phyloP scores from a whole-genome alignment of 345 rosid genomes.

The Acer negundo region DNA sequence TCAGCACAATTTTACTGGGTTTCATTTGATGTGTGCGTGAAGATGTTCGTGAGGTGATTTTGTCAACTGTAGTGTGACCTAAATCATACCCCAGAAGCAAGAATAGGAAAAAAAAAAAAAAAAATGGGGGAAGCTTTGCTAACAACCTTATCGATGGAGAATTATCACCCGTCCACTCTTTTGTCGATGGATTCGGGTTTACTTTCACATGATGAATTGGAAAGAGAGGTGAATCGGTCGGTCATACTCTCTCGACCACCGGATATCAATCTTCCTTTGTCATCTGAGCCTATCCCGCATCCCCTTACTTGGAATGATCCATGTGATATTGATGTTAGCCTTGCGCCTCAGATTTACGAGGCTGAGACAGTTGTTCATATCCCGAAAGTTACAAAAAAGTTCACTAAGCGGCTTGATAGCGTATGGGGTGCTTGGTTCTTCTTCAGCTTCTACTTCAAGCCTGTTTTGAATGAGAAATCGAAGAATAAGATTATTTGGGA shows the following conservation, averaged over 20 bases:
- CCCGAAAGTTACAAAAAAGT: constrained; percentile 62
- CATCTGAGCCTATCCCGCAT: constrained; percentile 63
- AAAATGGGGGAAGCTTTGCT: constrained; percentile 64
- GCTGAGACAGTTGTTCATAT: constrained; percentile 54
- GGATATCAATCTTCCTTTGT: constrained; percentile 71
- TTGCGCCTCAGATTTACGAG: constrained; percentile 60
- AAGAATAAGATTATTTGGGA: constrained; percentile 56
- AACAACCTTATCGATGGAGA: constrained; percentile 63
- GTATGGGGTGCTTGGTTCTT: constrained; percentile 89
- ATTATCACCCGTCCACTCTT: constrained; percentile 73
- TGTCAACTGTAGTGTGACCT: constrained; percentile 15
- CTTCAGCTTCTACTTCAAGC: constrained; percentile 73
- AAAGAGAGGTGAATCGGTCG: constrained; percentile 57
- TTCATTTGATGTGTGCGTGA: constrained; percentile 39
- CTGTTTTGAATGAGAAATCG: constrained; percentile 71
- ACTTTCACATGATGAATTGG: constrained; percentile 58
- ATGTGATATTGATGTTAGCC: constrained; percentile 67
- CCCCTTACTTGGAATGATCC: constrained; percentile 56
- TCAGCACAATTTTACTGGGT: constrained; percentile 1
- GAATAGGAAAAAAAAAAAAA: constrained; percentile 3
- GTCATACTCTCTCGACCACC: constrained; percentile 59
- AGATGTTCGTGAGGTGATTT: constrained; percentile 54
- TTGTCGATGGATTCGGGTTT: constrained; percentile 74
- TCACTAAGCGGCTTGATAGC: constrained; percentile 63
- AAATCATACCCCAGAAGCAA: background rate